Conservation (phyloP, 352 stramenopile genomes). For the Phytophthora europaea region DNA sequence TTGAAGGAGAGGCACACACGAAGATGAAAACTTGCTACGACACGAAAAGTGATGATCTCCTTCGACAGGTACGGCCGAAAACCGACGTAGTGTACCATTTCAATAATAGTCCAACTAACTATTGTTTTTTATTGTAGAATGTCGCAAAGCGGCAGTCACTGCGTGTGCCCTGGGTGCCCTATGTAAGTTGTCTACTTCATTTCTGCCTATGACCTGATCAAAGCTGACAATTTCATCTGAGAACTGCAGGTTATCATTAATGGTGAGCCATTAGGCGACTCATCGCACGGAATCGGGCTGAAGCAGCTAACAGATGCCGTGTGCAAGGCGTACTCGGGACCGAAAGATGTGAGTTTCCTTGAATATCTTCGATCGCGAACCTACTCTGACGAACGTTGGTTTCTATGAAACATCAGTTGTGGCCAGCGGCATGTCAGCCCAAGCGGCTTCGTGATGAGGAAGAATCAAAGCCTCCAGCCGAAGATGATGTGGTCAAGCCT, state of each 20-base stretch:
- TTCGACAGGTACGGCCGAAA: constrained; percentile 53
- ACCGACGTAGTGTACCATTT: neutral
- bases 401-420: constrained; percentile 36
- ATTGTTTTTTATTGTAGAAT: constrained; percentile 46
- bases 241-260: constrained; percentile 67
- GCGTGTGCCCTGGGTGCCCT: constrained; percentile 74
- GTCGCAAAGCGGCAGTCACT: constrained; percentile 59
- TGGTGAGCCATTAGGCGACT: constrained; percentile 60
- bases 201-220: neutral
- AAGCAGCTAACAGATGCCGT: constrained; percentile 74
- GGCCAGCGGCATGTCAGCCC: constrained; percentile 58
- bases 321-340: constrained; percentile 75
- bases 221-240: neutral
- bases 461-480: constrained; percentile 40
- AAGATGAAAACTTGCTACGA: constrained; percentile 77
- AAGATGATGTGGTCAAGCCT: constrained; percentile 65
- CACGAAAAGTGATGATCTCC: constrained; percentile 61
- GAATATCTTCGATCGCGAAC: neutral
- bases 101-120: neutral
- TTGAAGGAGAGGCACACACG: constrained; percentile 51
- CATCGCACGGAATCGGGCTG: constrained; percentile 70
- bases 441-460: constrained; percentile 73
- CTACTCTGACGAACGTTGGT: neutral
- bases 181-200: constrained; percentile 46
- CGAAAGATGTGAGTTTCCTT: constrained; percentile 42